Base-by-base conservation (phyloP, 129 eudicot species). In the Ambrosia trifida region DNA sequence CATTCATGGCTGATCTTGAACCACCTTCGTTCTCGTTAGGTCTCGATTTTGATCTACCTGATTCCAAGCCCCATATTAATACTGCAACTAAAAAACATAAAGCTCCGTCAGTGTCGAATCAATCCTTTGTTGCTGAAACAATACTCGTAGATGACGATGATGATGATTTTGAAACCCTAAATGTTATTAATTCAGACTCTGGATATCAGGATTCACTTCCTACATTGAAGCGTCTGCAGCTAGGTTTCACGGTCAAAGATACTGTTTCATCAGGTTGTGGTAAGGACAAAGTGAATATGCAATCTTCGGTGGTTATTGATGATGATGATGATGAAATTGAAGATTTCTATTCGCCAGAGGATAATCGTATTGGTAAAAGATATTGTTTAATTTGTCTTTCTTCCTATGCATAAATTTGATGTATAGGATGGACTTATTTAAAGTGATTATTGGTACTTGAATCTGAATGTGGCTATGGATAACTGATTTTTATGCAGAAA, bases 1-100 rank as follows among this genome's bases (percentile, higher is more conserved):
- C 20, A 12, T 54, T 10, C 33, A 83, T 85, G 96, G 87, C 74
- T 66, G 96, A 91, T 66, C 76, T 86, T 56, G 87, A 83, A 31
- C 80, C 93, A 51, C 97, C 97, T 9, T 86, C 97, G 0, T 91
- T 91, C 79, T 91, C 96, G 14, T 52, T 91, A 81, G 97, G 97
- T 54, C 46, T 91, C n/a, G 97, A 91, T 72, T 83, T 91, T 40
- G 44, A 40, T 40, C 10, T 10, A 40, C 44, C 44, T 40, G 11
- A 40, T 40, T 40, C 44, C 69, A 81, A 85, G 5, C 84, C 88
- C 77, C 85, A 76, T 50, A 41, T 63, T 50, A 10, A 67, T 16
- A 16, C 44, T 40, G 44, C 72, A 35, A 69, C 3, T 7, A 61
- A 71, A 61, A 10, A 18, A 3, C 68, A 54, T 18, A 36, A 62